Evolutionary conservation across 2,329 filamentous ascomycete species (phyloP).

Genomic region (Venturia carpophila): DNA sequence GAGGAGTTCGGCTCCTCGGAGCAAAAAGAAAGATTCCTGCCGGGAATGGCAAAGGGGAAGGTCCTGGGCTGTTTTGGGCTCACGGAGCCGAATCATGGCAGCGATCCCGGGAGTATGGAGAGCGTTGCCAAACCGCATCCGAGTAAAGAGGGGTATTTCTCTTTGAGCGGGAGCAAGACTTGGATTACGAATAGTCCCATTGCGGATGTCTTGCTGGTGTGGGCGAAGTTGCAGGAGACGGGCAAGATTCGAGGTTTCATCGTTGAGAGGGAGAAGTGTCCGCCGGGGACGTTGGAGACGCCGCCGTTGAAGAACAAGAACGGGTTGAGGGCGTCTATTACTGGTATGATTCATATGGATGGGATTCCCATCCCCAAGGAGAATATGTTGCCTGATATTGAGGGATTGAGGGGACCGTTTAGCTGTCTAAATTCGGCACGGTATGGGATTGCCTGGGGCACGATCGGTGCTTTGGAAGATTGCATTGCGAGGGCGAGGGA

Average conservation of each 20-base stretch:
- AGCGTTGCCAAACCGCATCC: slow-evolving; percentile 77
- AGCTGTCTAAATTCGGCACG: slow-evolving; percentile 89
- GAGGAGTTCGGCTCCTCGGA: slow-evolving; percentile 80
- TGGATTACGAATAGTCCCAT: slow-evolving; percentile 97
- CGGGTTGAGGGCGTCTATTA: slow-evolving; percentile 84
- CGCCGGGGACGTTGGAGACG: slow-evolving; percentile 81
- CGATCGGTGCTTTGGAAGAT: slow-evolving; percentile 90
- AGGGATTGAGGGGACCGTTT: slow-evolving; percentile 83
- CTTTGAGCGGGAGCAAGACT: slow-evolving; percentile 75
- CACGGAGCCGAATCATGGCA: slow-evolving; percentile 89
- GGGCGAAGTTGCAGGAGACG: slow-evolving; percentile 86
- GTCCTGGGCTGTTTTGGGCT: slow-evolving; percentile 79
- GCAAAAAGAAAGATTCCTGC: slow-evolving; percentile 77
- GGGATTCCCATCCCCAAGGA: slow-evolving; percentile 77
- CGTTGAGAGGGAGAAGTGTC: slow-evolving; percentile 76
- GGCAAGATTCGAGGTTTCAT: slow-evolving; percentile 93
- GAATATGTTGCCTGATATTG: slow-evolving; percentile 89
- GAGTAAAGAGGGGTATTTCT: slow-evolving; percentile 72
- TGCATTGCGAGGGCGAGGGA: slow-evolving; percentile 71
- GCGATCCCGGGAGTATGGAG: slow-evolving; percentile 87
- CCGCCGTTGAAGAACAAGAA: slow-evolving; percentile 93
- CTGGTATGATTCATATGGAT: slow-evolving; percentile 96
- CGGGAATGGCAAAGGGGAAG: slow-evolving; percentile 73
- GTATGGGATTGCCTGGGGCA: slow-evolving; percentile 88
- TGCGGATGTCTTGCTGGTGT: slow-evolving; percentile 74